Percentiles rank a stretch among this genome's conserved stretches.
Conservation (phyloP, 75 land plant genomes). For the Sequoia sempervirens region DNA sequence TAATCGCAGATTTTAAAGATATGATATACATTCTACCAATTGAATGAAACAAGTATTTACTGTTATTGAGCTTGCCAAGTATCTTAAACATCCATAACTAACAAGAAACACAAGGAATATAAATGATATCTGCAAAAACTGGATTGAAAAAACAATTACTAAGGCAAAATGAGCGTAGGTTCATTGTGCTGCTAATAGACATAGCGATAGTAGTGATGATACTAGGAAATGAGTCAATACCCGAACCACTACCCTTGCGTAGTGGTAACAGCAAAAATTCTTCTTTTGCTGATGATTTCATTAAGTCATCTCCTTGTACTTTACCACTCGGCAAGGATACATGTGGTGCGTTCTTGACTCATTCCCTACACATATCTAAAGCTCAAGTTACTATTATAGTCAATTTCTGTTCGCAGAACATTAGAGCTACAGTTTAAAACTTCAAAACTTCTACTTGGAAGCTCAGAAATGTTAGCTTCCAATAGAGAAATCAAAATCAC, state of each 20-base stretch:
- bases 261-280: constrained; percentile 7
- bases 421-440: not conserved
- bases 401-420: not conserved
- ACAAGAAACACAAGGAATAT: not conserved
- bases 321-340: constrained; percentile 55
- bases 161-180: not conserved
- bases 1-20: not conserved
- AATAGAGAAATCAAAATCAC: not conserved
- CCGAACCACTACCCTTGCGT: constrained; percentile 92
- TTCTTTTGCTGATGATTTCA: not conserved
- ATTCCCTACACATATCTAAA: not conserved
- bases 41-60: too few relatives aligned
- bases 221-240: constrained; percentile 46
- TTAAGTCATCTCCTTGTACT: not conserved
- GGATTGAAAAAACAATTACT: not conserved
- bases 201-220: not conserved
- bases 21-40: too few relatives aligned
- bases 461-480: not conserved
- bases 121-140: not conserved
- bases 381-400: not conserved
- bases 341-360: constrained; percentile 97
- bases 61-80: not conserved
- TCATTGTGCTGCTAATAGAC: not conserved
- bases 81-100: not conserved
- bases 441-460: not conserved